A percentile compares a stretch with the other conserved stretches of the same genome.
Evolutionary conservation across 2,329 filamentous ascomycete genomes (phyloP).

Genomic region (Pseudogymnoascus sp.): DNA sequence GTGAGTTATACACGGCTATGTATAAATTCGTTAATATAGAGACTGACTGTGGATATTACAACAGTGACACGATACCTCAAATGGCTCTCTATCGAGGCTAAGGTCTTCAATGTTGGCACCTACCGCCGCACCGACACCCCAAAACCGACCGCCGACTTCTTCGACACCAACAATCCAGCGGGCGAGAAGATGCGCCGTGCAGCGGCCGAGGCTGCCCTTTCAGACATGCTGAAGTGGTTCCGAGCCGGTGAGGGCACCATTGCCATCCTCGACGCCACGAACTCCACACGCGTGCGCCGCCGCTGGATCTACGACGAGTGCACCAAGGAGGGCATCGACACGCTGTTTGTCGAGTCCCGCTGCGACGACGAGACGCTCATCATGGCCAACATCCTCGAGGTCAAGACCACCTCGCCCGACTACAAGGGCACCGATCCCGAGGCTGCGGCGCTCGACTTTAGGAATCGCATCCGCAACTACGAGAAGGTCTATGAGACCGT

Average conservation of each 20-base stretch:
- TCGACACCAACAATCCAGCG: slow-evolving; percentile 82
- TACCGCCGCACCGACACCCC: slow-evolving; percentile 88
- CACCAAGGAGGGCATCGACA: slow-evolving; percentile 69
- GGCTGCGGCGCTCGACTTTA: slow-evolving; percentile 81
- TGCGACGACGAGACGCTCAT: slow-evolving; percentile 94
- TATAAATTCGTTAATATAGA: not conserved
- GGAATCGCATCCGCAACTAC: slow-evolving; percentile 90
- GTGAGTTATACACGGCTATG: slow-evolving; percentile 42
- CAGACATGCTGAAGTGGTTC: slow-evolving; percentile 95
- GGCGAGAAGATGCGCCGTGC: slow-evolving; percentile 82
- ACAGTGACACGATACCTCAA: slow-evolving; percentile 85
- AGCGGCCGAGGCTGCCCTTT: slow-evolving; percentile 84
- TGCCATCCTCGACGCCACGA: slow-evolving; percentile 92
- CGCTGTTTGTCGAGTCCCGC: slow-evolving; percentile 92
- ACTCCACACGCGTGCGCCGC: slow-evolving; percentile 83
- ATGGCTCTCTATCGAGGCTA: slow-evolving; percentile 90
- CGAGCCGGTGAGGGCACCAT: slow-evolving; percentile 68
- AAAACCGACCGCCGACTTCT: slow-evolving; percentile 89
- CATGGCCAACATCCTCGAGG: slow-evolving; percentile 96
- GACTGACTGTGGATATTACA: slow-evolving; percentile 32
- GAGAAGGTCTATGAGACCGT: slow-evolving; percentile 95
- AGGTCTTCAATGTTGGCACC: slow-evolving; percentile 95
- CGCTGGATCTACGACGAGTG: slow-evolving; percentile 86
- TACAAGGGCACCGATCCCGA: slow-evolving; percentile 94
- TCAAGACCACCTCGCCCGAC: slow-evolving; percentile 94